Conservation (phyloP, 192 early-diverging fungal species). For the Tieghemiomyces parasiticus region DNA sequence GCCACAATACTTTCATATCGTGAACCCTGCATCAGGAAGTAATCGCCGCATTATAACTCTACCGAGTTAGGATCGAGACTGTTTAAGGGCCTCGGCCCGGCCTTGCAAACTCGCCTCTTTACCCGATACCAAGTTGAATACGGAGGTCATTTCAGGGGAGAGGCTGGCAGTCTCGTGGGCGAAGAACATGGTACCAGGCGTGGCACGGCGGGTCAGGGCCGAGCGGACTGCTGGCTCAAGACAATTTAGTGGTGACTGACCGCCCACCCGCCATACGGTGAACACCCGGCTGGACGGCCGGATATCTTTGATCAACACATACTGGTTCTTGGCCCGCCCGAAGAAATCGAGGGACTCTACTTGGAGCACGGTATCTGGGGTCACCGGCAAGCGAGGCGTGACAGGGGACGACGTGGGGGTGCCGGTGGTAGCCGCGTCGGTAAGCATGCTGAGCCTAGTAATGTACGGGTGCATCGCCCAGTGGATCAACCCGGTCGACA, state of each 20-base stretch:
- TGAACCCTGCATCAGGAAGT: too few relatives aligned
- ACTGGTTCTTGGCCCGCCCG: not conserved
- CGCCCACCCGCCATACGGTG: conserved; percentile 1
- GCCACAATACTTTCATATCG: too few relatives aligned
- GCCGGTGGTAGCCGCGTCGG: not conserved
- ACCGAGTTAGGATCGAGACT: too few relatives aligned
- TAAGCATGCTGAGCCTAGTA: not conserved
- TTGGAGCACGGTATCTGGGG: not conserved
- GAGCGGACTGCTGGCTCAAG: not conserved
- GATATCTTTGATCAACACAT: not conserved
- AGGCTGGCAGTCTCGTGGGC: not conserved
- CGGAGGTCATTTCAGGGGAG: conserved; percentile 2
- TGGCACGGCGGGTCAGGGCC: not conserved
- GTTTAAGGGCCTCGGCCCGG: not conserved
- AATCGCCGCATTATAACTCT: too few relatives aligned
- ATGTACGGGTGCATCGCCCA: conserved; percentile 5
- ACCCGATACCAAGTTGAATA: conserved; percentile 1
- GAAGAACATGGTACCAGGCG: conserved; percentile 4
- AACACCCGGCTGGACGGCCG: conserved; percentile 5
- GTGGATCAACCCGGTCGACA: conserved; percentile 2
- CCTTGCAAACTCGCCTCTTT: not conserved
- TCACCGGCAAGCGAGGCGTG: not conserved
- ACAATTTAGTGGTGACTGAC: not conserved
- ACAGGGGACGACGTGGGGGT: not conserved
- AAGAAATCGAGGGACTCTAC: conserved; percentile 3